Conservation (phyloP, 768 basidiomycete genomes). For the Suillus bovinus region DNA sequence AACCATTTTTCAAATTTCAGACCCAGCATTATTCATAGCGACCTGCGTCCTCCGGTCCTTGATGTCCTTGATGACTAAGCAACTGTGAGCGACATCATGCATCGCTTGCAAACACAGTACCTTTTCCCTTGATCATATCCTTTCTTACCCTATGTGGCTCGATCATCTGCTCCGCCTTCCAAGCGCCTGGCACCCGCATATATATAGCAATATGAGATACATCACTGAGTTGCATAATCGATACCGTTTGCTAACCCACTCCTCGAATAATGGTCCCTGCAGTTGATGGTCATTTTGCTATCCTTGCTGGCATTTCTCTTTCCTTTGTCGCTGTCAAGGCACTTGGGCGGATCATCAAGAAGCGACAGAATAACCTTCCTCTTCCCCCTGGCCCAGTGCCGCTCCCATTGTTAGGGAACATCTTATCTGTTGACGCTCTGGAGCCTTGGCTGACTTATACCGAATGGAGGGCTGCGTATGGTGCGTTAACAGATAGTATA, state of each 20-base stretch:
- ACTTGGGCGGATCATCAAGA: not conserved
- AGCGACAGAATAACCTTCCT: not conserved
- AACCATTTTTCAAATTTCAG: too few relatives aligned
- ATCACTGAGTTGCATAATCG: not conserved
- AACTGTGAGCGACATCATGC: too few relatives aligned
- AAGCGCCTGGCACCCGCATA: too few relatives aligned
- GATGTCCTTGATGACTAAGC: too few relatives aligned
- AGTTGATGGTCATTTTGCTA: not conserved
- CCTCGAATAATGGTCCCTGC: not conserved
- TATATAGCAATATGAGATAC: too few relatives aligned
- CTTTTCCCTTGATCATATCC: too few relatives aligned
- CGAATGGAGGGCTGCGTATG: conserved; percentile 3
- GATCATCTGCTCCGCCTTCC: too few relatives aligned
- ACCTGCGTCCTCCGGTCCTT: too few relatives aligned
- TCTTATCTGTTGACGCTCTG: not conserved
- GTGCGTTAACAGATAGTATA: conserved; percentile 10
- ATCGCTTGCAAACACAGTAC: too few relatives aligned
- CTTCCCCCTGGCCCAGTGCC: conserved; percentile 8
- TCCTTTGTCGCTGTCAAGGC: not conserved
- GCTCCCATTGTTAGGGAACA: conserved; percentile 4
- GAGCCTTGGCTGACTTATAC: conserved; percentile 6
- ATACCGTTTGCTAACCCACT: not conserved
- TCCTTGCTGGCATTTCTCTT: not conserved
- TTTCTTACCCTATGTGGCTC: too few relatives aligned
- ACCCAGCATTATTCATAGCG: too few relatives aligned